These are phyloP conservation scores for Pelargonium australe DNA, from an alignment of 441 rosid genomes.

Conservation along the genomic window DNA sequence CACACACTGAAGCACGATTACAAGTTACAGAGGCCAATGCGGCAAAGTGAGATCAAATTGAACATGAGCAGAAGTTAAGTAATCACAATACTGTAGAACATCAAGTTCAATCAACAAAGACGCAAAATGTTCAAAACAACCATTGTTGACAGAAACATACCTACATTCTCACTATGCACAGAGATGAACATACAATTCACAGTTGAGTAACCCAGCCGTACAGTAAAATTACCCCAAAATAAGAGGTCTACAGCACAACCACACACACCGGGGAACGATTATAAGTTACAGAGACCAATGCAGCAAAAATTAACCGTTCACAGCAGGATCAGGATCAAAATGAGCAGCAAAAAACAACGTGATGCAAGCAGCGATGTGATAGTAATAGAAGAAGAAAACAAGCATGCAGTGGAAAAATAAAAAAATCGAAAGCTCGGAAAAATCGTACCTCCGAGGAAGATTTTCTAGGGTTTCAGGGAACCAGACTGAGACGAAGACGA, in stretches of 20 bases:
- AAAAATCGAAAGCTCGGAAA: neutral
- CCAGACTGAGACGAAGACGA: neutral
- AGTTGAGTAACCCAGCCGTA: neutral
- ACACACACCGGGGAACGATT: neutral
- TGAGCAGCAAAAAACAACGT: neutral
- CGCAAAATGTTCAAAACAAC: neutral
- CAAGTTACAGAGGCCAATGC: neutral
- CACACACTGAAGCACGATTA: neutral
- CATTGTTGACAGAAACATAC: neutral
- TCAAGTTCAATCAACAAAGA: neutral
- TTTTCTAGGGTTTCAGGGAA: neutral
- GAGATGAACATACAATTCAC: neutral
- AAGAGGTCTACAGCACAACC: neutral
- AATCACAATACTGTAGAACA: neutral
- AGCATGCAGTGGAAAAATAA: neutral
- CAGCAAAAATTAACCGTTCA: conserved; percentile 1
- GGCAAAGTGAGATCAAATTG: neutral
- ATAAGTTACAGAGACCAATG: neutral
- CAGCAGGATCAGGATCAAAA: neutral
- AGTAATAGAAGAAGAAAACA: neutral
- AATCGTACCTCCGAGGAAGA: conserved; percentile 7
- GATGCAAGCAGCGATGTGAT: neutral
- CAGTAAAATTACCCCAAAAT: neutral
- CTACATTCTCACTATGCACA: neutral
- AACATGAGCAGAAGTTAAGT: too few species aligned